Evolutionary conservation across 1,284 basidiomycete genomes (phyloP).

Genomic region (Cryptococcus neoformans): DNA sequence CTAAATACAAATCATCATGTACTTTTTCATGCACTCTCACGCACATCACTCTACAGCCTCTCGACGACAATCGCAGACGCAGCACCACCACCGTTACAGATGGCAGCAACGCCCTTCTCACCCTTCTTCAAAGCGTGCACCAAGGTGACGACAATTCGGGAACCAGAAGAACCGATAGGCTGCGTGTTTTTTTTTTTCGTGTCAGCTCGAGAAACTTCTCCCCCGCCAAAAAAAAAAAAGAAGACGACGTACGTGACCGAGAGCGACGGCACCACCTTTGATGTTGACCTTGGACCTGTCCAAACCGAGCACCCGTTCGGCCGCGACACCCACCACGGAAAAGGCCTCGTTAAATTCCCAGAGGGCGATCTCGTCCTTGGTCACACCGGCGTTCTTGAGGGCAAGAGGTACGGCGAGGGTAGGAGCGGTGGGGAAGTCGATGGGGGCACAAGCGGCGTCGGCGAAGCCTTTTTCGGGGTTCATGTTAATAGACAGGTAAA

Average conservation of each 20-base stretch:
- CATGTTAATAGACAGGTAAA: background rate
- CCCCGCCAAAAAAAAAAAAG: background rate
- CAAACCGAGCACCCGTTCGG: constrained; percentile 82
- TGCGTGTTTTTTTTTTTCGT: constrained; percentile 53
- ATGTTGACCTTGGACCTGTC: constrained; percentile 88
- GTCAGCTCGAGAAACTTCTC: constrained; percentile 4
- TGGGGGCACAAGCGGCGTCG: constrained; percentile 92
- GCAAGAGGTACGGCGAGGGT: constrained; percentile 88
- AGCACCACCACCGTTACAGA: constrained; percentile 97
- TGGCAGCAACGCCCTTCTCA: constrained; percentile 93
- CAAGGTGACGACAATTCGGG: constrained; percentile 92
- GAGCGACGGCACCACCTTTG: constrained; percentile 89
- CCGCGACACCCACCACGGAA: constrained; percentile 87
- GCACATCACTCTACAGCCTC: constrained; percentile 57
- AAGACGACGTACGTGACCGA: constrained; percentile 66
- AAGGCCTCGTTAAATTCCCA: constrained; percentile 99
- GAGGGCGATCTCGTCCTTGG: constrained; percentile 77
- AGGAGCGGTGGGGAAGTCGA: constrained; percentile 96
- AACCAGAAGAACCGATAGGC: constrained; percentile 91
- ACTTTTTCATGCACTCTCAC: too few relatives aligned
- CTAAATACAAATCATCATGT: too few relatives aligned
- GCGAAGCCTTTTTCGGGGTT: constrained; percentile 69
- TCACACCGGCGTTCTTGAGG: constrained; percentile 80
- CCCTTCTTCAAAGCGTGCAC: constrained; percentile 90
- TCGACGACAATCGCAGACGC: constrained; percentile 88